Percentiles rank a stretch among this genome's conserved stretches.
phyloP scores from a whole-genome alignment of 805 yeast species.

The Teunomyces pallodes region DNA sequence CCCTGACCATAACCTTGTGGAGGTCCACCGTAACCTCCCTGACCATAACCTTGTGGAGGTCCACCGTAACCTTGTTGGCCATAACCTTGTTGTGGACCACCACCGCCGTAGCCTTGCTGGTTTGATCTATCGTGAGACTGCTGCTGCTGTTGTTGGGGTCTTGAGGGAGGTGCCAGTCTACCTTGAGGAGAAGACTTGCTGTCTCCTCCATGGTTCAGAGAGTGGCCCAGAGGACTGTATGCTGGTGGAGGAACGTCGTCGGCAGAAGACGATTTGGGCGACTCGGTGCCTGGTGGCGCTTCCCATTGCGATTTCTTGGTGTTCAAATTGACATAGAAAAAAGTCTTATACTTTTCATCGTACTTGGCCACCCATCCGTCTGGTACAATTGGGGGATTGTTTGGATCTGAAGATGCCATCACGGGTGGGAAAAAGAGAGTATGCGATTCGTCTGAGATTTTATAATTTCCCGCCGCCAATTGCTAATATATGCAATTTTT shows the following conservation, averaged over 20 bases:
- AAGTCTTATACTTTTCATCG: conserved; percentile 66
- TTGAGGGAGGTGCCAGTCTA: conserved; percentile 2
- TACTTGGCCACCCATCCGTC: conserved; percentile 72
- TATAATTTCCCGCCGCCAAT: too few species aligned
- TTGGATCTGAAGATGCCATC: conserved; percentile 11
- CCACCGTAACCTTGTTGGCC: conserved; percentile 10
- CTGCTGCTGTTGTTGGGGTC: conserved; percentile 5
- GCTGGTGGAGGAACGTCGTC: conserved; percentile 12
- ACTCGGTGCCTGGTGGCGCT: conserved; percentile 60
- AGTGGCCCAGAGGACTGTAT: not conserved
- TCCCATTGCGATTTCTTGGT: conserved; percentile 90
- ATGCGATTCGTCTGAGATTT: too few species aligned
- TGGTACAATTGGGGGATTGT: conserved; percentile 54
- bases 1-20: conserved; percentile 18
- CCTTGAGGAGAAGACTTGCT: not conserved
- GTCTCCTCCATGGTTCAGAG: not conserved
- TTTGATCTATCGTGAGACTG: not conserved
- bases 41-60: conserved; percentile 15
- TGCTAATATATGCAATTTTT: too few species aligned
- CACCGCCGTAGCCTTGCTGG: conserved; percentile 6
- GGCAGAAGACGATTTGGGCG: conserved; percentile 12
- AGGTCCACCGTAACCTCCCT: conserved; percentile 22
- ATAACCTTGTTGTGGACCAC: conserved; percentile 11
- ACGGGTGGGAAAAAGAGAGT: too few species aligned
- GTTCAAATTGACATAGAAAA: conserved; percentile 75